Evolutionary conservation across 176 grass and related monocot species (phyloP), one percentile per base, ranked within the genome.

Genomic region (Secale cereale): DNA sequence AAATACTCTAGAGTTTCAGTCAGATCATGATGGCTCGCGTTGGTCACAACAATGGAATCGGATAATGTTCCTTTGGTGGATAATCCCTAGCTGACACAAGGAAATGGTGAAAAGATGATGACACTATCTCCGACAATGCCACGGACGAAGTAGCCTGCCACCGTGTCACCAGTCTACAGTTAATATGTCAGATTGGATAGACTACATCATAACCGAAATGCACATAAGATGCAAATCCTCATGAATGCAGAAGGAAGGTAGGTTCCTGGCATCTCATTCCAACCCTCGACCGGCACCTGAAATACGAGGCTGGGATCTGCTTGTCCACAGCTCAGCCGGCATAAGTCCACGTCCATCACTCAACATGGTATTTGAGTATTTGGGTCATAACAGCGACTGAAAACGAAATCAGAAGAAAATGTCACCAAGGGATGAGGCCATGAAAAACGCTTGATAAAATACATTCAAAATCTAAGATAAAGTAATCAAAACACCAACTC

Each of bases 121-220:
- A 77, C 50, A 70, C 50, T 29, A 46, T 65, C 30, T 84, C 15
- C 65, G 27, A 63, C 14, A 17, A 75, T 16, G 15, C 32, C 8
- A 3, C 20, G 10, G 4, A 8, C 28, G 59, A 29, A 40, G 72
- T 76, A 31, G 27, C 27, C 41, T 80, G 33, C 9, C 27, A 68
- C 13, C 13, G 46, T 40, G 6, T 57, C 45, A 65, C 37, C 73
- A 79, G 6, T 68, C 20, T 25, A 4, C 41, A 78, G 59, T 66
- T 59, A 62, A 74, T 79, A 75, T 60, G 46, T 67, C 35, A 60
- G 32, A 74, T 45, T 79, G 28, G 57, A 86, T 43, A 75, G 33
- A n/a, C 22, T 31, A 17, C 46, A 70, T 23, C 33, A 6, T 10
- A 3, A 36, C 22, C n/a, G 31, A 83, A 77, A 78, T 60, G 22